Evolutionary conservation across 805 yeast species (phyloP).

Genomic region (Kodamaea laetipori): DNA sequence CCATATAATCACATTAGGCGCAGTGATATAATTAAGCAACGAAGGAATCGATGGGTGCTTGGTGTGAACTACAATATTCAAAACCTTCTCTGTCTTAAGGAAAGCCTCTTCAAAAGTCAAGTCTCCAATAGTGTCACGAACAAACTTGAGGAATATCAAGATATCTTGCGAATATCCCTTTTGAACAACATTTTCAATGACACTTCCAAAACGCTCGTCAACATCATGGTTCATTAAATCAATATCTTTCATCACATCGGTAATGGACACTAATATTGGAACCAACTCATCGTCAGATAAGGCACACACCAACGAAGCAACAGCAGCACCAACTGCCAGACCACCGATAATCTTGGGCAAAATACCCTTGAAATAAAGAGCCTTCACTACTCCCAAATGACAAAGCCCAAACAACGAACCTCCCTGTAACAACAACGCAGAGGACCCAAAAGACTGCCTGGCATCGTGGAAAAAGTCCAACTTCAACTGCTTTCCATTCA

Average conservation of each 20-base stretch:
- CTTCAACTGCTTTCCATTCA: slow-evolving; percentile 57
- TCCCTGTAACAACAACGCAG: slow-evolving; percentile 90
- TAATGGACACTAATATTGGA: slow-evolving; percentile 42
- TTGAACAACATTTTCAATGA: slow-evolving; percentile 71
- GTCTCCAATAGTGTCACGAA: slow-evolving; percentile 72
- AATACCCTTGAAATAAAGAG: slow-evolving; percentile 70
- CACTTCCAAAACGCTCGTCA: slow-evolving; percentile 62
- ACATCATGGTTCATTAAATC: slow-evolving; percentile 55
- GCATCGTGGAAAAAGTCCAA: slow-evolving; percentile 83
- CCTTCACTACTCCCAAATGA: slow-evolving; percentile 89
- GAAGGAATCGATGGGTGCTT: slow-evolving; percentile 69
- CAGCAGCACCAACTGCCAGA: slow-evolving; percentile 90
- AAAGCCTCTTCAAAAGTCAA: slow-evolving; percentile 94
- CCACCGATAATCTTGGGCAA: slow-evolving; percentile 89
- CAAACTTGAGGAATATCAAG: slow-evolving; percentile 74
- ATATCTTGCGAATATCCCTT: slow-evolving; percentile 89
- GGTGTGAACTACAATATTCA: slow-evolving; percentile 86
- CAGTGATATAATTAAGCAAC: slow-evolving; percentile 81
- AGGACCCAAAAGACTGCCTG: slow-evolving; percentile 82
- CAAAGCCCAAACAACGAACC: slow-evolving; percentile 94
- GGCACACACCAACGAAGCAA: slow-evolving; percentile 83
- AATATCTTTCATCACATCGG: slow-evolving; percentile 44
- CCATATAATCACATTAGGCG: slow-evolving; percentile 89
- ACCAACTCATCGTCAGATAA: slow-evolving; percentile 65
- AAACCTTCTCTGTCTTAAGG: slow-evolving; percentile 69